phyloP scores from a whole-genome alignment of 1,139 yeast species.

The Pneumocystis murina region DNA sequence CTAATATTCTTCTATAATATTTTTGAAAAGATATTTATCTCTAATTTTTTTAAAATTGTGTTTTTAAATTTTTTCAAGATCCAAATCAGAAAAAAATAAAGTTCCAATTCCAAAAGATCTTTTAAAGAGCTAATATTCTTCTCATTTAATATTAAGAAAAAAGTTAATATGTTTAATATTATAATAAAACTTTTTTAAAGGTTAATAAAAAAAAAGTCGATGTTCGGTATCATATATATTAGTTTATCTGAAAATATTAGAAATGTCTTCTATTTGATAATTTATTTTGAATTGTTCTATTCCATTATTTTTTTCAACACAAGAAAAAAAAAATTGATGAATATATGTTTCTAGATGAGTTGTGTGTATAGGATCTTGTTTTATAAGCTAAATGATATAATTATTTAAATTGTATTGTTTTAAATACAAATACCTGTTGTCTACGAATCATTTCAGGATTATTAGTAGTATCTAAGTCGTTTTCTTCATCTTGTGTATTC shows the following conservation, averaged over 20 bases:
- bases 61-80: too few relatives aligned
- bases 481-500: slow-evolving; percentile 4
- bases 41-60: too few relatives aligned
- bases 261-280: background rate
- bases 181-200: too few relatives aligned
- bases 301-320: background rate
- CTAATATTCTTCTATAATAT: too few relatives aligned
- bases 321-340: background rate
- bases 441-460: slow-evolving; percentile 7
- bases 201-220: too few relatives aligned
- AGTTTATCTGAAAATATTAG: background rate
- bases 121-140: too few relatives aligned
- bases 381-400: background rate
- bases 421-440: background rate
- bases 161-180: too few relatives aligned
- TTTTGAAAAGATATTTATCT: too few relatives aligned
- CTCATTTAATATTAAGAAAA: too few relatives aligned
- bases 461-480: slow-evolving; percentile 4
- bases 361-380: background rate
- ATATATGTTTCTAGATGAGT: background rate
- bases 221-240: too few relatives aligned
- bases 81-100: too few relatives aligned
- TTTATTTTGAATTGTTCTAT: background rate
- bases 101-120: too few relatives aligned
- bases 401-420: background rate